phyloP scores from a whole-genome alignment of 1,284 basidiomycete species.

The Marasmius sp. region DNA sequence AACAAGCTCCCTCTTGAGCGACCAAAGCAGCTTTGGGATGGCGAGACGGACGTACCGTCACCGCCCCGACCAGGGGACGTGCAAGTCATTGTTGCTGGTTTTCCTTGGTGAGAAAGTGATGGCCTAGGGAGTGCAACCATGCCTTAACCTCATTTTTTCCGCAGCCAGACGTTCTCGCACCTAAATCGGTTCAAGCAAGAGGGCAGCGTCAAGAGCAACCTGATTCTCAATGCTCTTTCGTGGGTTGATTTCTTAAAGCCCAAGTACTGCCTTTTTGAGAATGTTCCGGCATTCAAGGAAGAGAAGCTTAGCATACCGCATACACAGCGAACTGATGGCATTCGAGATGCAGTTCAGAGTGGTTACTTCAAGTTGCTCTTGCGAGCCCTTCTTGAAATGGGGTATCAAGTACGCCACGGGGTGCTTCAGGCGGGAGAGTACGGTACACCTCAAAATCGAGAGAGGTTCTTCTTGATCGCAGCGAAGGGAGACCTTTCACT shows the following conservation, averaged over 20 bases:
- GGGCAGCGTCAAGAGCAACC: constrained; percentile 52
- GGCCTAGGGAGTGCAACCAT: background rate
- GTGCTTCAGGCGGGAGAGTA: constrained; percentile 72
- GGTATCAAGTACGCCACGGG: constrained; percentile 68
- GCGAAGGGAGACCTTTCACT: constrained; percentile 50
- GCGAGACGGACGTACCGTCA: constrained; percentile 40
- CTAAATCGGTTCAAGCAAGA: constrained; percentile 57
- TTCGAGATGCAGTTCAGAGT: constrained; percentile 60
- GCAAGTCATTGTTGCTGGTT: constrained; percentile 64
- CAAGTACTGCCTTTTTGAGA: constrained; percentile 66
- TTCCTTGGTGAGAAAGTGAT: constrained; percentile 59
- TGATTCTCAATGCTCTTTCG: constrained; percentile 59
- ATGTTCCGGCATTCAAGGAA: constrained; percentile 67
- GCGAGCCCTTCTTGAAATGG: constrained; percentile 57
- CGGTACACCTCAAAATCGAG: constrained; percentile 67
- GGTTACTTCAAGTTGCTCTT: constrained; percentile 70
- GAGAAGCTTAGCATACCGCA: constrained; percentile 57
- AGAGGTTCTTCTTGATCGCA: constrained; percentile 72
- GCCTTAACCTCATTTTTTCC: background rate
- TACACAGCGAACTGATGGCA: constrained; percentile 36
- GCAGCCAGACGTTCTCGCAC: constrained; percentile 54
- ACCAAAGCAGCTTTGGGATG: constrained; percentile 28
- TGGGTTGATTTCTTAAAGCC: constrained; percentile 64
- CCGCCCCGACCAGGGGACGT: constrained; percentile 55
- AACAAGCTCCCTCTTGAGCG: constrained; percentile 33